phyloP scores from a whole-genome alignment of 179 eudicot genomes.

The Vitellaria paradoxa region DNA sequence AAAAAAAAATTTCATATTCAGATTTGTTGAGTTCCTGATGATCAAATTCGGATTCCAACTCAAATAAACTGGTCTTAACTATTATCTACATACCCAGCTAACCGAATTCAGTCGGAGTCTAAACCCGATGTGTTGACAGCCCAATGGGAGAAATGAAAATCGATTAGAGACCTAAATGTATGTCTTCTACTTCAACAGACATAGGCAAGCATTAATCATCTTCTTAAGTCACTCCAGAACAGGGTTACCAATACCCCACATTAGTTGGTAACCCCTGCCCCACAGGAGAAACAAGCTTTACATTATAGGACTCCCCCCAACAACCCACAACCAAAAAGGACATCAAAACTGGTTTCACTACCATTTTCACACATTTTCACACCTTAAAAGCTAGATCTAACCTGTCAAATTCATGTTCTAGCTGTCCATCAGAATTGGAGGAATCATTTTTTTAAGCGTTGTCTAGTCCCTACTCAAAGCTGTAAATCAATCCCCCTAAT shows the following conservation, averaged over 20 bases:
- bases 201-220: no score
- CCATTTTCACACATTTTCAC: neutral
- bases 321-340: neutral
- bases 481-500: neutral
- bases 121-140: no score
- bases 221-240: neutral
- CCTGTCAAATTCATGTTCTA: neutral
- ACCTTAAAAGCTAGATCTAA: neutral
- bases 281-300: neutral
- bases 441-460: no score
- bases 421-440: neutral
- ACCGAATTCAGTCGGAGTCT: no score
- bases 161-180: no score
- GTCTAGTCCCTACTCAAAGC: neutral
- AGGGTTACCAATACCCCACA: constrained; percentile 4
- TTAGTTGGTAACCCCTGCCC: neutral
- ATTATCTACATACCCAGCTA: no score
- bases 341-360: neutral
- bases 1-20: no score
- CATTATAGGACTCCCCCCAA: neutral
- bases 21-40: no score
- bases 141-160: no score
- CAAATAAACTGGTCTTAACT: no score
- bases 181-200: no score
- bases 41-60: no score